phyloP scores from a whole-genome alignment of 495 filamentous ascomycete genomes.

The Aspergillus conjunctus region DNA sequence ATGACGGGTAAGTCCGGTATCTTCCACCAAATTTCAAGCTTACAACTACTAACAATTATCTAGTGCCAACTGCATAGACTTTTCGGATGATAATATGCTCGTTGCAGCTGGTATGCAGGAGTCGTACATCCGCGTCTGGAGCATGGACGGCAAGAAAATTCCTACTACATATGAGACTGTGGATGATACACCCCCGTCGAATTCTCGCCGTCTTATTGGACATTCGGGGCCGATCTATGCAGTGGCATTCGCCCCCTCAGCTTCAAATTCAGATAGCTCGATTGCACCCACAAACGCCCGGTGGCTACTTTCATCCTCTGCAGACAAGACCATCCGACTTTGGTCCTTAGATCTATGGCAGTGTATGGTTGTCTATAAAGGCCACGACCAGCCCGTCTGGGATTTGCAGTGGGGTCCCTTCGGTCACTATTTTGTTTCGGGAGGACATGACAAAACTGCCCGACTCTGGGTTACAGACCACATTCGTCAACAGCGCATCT shows the following conservation, averaged over 20 bases:
- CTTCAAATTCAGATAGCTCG: constrained; percentile 50
- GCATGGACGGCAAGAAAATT: constrained; percentile 73
- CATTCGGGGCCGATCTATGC: constrained; percentile 88
- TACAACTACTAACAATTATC: constrained; percentile 26
- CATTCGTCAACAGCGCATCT: constrained; percentile 82
- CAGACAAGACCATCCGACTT: constrained; percentile 82
- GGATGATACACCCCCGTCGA: constrained; percentile 51
- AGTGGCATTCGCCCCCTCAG: constrained; percentile 85
- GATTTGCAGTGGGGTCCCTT: constrained; percentile 89
- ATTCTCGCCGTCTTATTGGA: constrained; percentile 81
- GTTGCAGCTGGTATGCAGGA: constrained; percentile 86
- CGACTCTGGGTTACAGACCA: constrained; percentile 90
- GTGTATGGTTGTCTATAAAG: constrained; percentile 89
- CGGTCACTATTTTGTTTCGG: constrained; percentile 92
- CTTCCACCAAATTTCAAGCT: not conserved
- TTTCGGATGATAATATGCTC: constrained; percentile 83
- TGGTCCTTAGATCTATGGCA: constrained; percentile 92
- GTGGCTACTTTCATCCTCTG: constrained; percentile 82
- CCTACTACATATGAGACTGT: constrained; percentile 46
- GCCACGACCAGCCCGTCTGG: constrained; percentile 85
- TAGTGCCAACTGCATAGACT: constrained; percentile 89
- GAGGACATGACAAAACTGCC: constrained; percentile 83
- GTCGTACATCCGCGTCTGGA: constrained; percentile 94
- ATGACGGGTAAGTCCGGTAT: constrained; percentile 67
- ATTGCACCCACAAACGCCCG: constrained; percentile 63